Percentiles rank a stretch among this genome's conserved stretches.
Conservation (phyloP, 208 protist genomes). For the Acanthamoeba healyi region DNA sequence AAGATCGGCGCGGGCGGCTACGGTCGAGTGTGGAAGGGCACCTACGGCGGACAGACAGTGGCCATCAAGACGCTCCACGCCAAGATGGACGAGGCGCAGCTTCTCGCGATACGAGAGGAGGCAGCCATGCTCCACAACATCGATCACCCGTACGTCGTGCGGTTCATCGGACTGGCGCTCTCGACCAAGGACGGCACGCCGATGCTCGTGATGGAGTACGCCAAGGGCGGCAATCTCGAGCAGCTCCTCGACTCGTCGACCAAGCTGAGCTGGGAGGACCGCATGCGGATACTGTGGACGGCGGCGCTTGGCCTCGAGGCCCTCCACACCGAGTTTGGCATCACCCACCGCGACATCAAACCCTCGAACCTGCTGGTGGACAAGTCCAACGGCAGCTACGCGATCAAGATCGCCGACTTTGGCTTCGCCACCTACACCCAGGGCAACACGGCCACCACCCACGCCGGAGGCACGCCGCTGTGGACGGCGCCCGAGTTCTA, state of each 20-base stretch:
- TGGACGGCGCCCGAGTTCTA: neutral
- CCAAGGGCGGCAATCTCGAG: neutral
- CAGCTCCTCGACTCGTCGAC: neutral
- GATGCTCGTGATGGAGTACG: neutral
- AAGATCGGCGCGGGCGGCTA: neutral
- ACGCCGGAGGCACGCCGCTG: neutral
- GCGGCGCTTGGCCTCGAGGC: neutral
- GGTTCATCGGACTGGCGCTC: neutral
- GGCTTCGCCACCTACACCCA: neutral
- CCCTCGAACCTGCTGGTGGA: conserved; percentile 7
- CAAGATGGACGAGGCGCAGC: neutral
- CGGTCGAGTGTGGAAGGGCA: neutral
- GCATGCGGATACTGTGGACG: neutral
- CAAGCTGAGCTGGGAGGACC: neutral
- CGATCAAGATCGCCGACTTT: conserved; percentile 18
- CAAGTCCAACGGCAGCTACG: neutral
- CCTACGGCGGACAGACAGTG: neutral
- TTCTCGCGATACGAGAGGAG: neutral
- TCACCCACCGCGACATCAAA: conserved; percentile 18
- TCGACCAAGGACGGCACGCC: neutral
- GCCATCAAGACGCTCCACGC: neutral
- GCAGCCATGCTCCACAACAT: neutral
- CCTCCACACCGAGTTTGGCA: neutral
- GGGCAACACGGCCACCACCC: neutral
- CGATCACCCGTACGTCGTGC: neutral